Evolutionary conservation across 805 yeast species (phyloP).

Genomic region (Priceomyces carsonii): DNA sequence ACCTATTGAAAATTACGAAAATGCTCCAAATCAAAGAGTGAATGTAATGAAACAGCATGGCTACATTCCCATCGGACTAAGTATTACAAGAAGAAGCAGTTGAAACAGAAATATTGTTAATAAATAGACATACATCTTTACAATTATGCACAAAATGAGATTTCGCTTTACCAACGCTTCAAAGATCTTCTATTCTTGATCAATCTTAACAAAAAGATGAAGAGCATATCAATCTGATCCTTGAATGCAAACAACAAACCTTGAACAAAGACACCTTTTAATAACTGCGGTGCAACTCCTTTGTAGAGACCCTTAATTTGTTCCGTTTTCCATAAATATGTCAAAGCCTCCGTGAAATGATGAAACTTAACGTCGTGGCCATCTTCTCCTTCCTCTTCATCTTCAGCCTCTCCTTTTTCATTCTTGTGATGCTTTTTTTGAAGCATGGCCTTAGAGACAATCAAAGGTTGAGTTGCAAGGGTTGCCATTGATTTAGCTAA

Average conservation of each 20-base stretch:
- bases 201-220: constrained; percentile 32
- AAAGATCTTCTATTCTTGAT: constrained; percentile 23
- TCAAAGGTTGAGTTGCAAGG: constrained; percentile 77
- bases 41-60: constrained; percentile 25
- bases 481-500: constrained; percentile 80
- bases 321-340: constrained; percentile 61
- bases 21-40: constrained; percentile 3
- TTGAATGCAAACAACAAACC: constrained; percentile 81
- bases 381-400: constrained; percentile 27
- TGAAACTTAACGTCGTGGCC: constrained; percentile 47
- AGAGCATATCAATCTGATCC: constrained; percentile 57
- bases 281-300: constrained; percentile 77
- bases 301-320: constrained; percentile 69
- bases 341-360: constrained; percentile 63
- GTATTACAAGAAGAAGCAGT: too few relatives aligned
- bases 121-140: too few relatives aligned
- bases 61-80: too few relatives aligned
- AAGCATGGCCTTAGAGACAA: constrained; percentile 79
- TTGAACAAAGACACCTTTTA: constrained; percentile 82
- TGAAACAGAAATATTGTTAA: too few relatives aligned
- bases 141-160: too few relatives aligned
- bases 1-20: constrained; percentile 14
- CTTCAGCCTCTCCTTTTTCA: constrained; percentile 22
- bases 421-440: constrained; percentile 46
- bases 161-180: too few relatives aligned